Evolutionary conservation across 306 rosid genomes (phyloP), one percentile per base, ranked within the genome.

Genomic region (Herpetospermum pedunculosum): DNA sequence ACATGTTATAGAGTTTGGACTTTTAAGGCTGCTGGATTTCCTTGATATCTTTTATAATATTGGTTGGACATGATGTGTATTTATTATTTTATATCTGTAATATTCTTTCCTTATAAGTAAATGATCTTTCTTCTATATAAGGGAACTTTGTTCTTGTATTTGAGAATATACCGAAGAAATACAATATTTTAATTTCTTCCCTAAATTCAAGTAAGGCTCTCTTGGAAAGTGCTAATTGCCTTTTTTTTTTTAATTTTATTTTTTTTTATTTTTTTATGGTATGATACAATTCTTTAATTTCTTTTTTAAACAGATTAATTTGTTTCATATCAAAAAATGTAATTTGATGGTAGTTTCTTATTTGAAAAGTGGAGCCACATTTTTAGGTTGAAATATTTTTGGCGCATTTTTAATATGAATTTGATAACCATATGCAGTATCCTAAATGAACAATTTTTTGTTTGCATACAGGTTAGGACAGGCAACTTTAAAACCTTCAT

Each of bases 381-480:
- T 67, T 67, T 21, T 40, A 37, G 29, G 34, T 40, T 63, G 29
- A 16, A 34, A 62, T 35, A 37, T 12, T 65, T 60, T 57, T 8
- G 3, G 54, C 54, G 11, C 46, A 18, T 18, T 62, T 62, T 35
- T 9, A 8, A 10, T 57, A 10, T 9, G 44, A 32, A 60, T 60
- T 30, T 73, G 62, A 65, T 40, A 53, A 59, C 46, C 28, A 55
- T 69, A 50, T 50, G 35, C 69, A 49, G 70, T 68, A 54, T 38
- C 80, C 41, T 74, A 44, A 76, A 38, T n/a, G 54, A 53, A 52
- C 38, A 28, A 64, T 49, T 26, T n/a, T 62, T 13, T 68, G 46
- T 50, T 73, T 79, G 67, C 52, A 43, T 73, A 75, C 80, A 93
- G 98, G 85, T 92, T 91, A 77, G 97, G 92, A 72, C 87, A 79